These are phyloP conservation scores for Boletus reticuloceps DNA, from an alignment of 768 basidiomycete species.

Conservation along the genomic window DNA sequence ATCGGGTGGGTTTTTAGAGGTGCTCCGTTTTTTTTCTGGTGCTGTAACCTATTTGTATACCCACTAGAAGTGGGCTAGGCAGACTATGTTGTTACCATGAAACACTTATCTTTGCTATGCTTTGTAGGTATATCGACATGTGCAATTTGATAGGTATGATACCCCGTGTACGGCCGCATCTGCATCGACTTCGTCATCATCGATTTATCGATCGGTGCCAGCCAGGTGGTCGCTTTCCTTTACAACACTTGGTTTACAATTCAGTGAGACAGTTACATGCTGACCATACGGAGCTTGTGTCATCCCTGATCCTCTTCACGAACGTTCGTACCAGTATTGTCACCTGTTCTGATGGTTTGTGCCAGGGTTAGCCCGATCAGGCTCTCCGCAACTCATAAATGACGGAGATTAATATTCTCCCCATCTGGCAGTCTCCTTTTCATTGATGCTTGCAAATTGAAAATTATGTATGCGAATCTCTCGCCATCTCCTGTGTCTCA, in stretches of 20 bases:
- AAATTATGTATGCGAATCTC: background rate
- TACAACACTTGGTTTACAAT: background rate
- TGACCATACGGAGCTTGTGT: background rate
- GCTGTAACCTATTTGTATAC: background rate
- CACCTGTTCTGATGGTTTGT: background rate
- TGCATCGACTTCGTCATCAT: too few species aligned
- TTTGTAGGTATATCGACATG: too few species aligned
- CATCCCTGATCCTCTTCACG: background rate
- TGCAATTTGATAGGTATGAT: too few species aligned
- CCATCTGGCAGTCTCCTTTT: background rate
- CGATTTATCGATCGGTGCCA: too few species aligned
- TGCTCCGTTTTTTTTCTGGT: background rate
- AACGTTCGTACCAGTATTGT: background rate
- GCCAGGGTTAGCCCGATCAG: background rate
- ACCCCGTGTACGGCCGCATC: too few species aligned
- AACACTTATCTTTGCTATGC: too few species aligned
- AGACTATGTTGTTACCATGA: too few species aligned
- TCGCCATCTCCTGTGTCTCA: background rate
- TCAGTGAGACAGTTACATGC: background rate
- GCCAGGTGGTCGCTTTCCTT: too few species aligned
- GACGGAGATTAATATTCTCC: background rate
- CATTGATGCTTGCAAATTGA: background rate
- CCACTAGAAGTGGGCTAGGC: background rate
- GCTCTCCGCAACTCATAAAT: background rate
- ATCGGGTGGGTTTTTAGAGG: background rate